Evolutionary conservation across 192 early-diverging fungal species (phyloP), one percentile per base, ranked within the genome.

Genomic region (Coemansia sp.): DNA sequence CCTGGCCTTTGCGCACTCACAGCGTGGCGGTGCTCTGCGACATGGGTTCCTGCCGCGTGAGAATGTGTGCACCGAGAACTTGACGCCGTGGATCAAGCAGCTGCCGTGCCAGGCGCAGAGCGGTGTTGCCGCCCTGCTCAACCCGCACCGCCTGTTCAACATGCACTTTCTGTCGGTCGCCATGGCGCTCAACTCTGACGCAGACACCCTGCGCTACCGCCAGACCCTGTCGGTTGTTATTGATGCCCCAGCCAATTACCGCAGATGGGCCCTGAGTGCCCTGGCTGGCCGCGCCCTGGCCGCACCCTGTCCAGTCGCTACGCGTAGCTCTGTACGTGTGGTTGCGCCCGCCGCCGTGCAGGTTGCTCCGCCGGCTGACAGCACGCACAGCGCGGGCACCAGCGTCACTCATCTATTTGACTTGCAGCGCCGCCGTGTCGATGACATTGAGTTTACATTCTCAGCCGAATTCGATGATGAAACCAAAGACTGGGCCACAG

Each of bases 61-160:
- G 66, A 89, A 88, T 65, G 93, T 95, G 8, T 99, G 97, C 64
- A 99, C 97, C 4, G 97, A 98, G 69, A 99, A 99, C 71, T 82
- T 99, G 73, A 97, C 97, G 7, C 94, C 95, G 8, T 99, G 94
- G 94, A 86, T 90, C 64, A 99, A 98, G 71, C 82, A 96, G 59
- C 68, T 99, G 37, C 97, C 97, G 3, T 99, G 97, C 69, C 90
- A 95, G 81, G 79, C 90, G 12, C 92, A 90, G 83, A 87, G 92
- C 59, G 97, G 97, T 9, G 78, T 97, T n/a, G 87, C 92, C 5
- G 79, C 83, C 19, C 78, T 97, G 46, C 85, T 97, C 51, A 97
- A 99, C 70, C 89, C 91, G 14, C 91, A 99, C 75, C 84, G 88
- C 34, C 81, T 99, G 2, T 99, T 90, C 74, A 93, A 97, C 67